Base-by-base conservation (phyloP, 345 rosid genomes). In the Eucalyptus sp. region DNA sequence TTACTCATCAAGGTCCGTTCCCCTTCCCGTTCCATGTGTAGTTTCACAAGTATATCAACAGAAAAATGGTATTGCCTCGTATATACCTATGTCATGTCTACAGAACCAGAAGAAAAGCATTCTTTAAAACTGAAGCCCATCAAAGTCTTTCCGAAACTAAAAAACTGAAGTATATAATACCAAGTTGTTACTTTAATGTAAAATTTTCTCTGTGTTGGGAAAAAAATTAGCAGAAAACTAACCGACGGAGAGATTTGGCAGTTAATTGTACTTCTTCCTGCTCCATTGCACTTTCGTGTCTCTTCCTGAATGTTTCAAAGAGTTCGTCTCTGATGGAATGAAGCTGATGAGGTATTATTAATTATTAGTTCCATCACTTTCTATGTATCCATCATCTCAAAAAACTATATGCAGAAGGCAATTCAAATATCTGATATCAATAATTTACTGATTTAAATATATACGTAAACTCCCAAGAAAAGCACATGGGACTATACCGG, bases 271-370 rank as follows among this genome's bases (percentile, higher is more conserved):
- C 97, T 95, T 98, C 99, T 92, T 95, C 97, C 68, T 88, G 88
- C 89, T 96, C 98, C 99, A 96, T 96, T 80, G 95, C 94, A 85
- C 99, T 99, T 94, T 95, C 95, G 84, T 97, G 96, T 92, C 98
- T 94, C 94, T 96, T 98, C 93, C 95, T 96, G 92, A 98, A 96
- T 88, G 99, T 98, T 87, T 96, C 98, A 91, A 96, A 96, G 89
- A 97, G 97, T 87, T 97, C 99, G 91, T 97, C 98, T 90, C 98
- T 94, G 89, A 97, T 97, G 83, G 99, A 90, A 89, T 96, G 90
- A 92, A 97, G 92, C 99, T 97, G 96, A 87, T 51, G 79, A 92
- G 56, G 91, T 52, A 89, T 89, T 68, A 87, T 89, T 88, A 41
- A 76, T 41, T 37, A 88, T 60, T 27, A 86, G 62, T 76, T 20